These are phyloP conservation scores for Excoecaria cochinchinensis DNA, from an alignment of 345 rosid species.

Conservation along the genomic window DNA sequence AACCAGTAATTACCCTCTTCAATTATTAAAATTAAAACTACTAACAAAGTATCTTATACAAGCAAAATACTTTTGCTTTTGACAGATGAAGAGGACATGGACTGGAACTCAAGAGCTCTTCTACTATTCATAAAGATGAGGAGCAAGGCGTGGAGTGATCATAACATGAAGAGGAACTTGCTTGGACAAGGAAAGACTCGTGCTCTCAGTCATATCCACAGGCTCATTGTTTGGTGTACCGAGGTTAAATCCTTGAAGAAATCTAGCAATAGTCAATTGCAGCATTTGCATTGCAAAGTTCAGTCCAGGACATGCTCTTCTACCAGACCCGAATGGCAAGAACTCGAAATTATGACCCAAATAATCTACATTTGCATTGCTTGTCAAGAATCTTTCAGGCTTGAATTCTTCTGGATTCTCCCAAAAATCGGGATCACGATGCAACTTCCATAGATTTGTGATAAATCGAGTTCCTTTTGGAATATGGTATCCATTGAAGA, in stretches of 20 bases:
- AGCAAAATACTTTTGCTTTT: too few relatives aligned
- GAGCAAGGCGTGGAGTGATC: constrained; percentile 6
- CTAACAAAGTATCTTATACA: too few relatives aligned
- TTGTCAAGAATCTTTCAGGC: too few relatives aligned
- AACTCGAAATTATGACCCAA: too few relatives aligned
- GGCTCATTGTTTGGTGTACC: background rate
- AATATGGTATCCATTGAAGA: background rate
- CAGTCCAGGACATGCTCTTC: constrained; percentile 14
- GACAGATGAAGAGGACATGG: too few relatives aligned
- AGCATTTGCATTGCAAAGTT: constrained; percentile 9
- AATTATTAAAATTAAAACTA: too few relatives aligned
- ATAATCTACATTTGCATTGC: too few relatives aligned
- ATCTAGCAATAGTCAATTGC: background rate
- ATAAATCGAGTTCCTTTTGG: constrained; percentile 9
- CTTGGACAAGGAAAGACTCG: background rate
- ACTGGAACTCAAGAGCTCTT: too few relatives aligned
- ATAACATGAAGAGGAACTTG: background rate
- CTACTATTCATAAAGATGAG: constrained; percentile 1
- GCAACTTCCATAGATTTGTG: constrained; percentile 10
- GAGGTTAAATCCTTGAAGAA: constrained; percentile 6
- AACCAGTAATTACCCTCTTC: too few relatives aligned
- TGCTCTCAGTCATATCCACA: constrained; percentile 5
- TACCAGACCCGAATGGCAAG: background rate
- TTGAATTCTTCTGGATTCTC: too few relatives aligned
- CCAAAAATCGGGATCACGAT: background rate